Base-by-base conservation (phyloP, 164 flowering plant genomes). In the Berberis vulgaris region DNA sequence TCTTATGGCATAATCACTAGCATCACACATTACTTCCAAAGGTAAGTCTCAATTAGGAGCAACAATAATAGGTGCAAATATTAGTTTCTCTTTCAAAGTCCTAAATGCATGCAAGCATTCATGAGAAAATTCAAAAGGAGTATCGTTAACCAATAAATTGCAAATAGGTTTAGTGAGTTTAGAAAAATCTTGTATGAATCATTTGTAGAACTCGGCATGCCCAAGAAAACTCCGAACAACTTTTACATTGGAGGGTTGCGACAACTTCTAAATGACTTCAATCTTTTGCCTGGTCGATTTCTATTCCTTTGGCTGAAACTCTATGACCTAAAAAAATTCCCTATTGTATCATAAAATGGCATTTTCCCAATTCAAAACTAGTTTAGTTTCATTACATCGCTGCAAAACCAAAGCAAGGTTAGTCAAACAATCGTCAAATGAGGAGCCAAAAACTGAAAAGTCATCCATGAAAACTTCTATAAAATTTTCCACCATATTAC, bases 381-480 rank as follows among this genome's bases (percentile, higher is more conserved):
- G 2, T 3, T 54, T 54, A 26, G 38, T 11, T 11, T 54, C 38
- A 3, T n/a, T 0, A 4, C 38, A 54, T 11, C 57, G 2, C n/a
- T 11, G 9, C 26, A 54, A 1, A 1, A 54, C 57, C 3, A 54
- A 26, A 8, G 1, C 57, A 9, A 54, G 57, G 5, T 54, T 5
- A 2, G 9, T 2, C n/a, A 54, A 54, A 54, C 57, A 54, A 5
- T 54, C 57, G 1, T 54, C 57, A 13, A 54, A 54, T 2, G 57
- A 54, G 1, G 38, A 54, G 5, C 40, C 57, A 2, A n/a, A 38
- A 54, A 54, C 40, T 2, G 57, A 54, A 2, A 54, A 54, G 3
- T 54, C 57, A n/a, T 54, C 57, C 57, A 54, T 54, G n/a, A 54
- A 54, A 8, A 54, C 38, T n/a, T 54, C 39, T 56, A 54, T 8